A percentile compares a stretch with the other conserved stretches of the same genome.
phyloP scores from a whole-genome alignment of 495 filamentous ascomycete species.

The Viridothelium virens region DNA sequence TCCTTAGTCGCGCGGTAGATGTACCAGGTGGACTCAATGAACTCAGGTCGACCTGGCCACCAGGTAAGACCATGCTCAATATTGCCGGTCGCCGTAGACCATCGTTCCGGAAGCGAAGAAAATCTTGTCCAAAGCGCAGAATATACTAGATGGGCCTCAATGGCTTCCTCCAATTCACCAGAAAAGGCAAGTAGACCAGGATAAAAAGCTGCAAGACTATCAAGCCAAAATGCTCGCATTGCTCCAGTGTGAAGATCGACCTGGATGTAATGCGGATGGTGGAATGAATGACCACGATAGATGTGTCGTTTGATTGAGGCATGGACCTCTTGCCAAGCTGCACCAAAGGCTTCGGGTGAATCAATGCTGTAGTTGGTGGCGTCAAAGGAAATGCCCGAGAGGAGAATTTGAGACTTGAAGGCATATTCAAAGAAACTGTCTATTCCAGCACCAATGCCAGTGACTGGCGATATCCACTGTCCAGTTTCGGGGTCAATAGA shows the following conservation, averaged over 20 bases:
- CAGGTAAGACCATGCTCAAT: slow-evolving; percentile 83
- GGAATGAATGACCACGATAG: slow-evolving; percentile 48
- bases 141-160: slow-evolving; percentile 77
- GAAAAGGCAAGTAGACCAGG: slow-evolving; percentile 81
- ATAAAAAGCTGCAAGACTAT: slow-evolving; percentile 91
- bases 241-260: slow-evolving; percentile 81
- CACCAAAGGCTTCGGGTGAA: slow-evolving; percentile 66
- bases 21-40: slow-evolving; percentile 92
- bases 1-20: slow-evolving; percentile 88
- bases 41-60: slow-evolving; percentile 93
- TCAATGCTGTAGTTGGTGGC: slow-evolving; percentile 33
- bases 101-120: slow-evolving; percentile 84
- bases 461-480: slow-evolving; percentile 76
- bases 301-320: slow-evolving; percentile 80
- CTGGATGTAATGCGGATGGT: slow-evolving; percentile 87
- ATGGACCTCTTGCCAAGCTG: slow-evolving; percentile 81
- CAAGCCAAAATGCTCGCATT: slow-evolving; percentile 79
- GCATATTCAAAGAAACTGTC: slow-evolving; percentile 99
- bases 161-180: slow-evolving; percentile 83
- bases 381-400: slow-evolving; percentile 55
- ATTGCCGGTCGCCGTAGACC: slow-evolving; percentile 76
- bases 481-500: slow-evolving; percentile 89
- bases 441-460: slow-evolving; percentile 89
- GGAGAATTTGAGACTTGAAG: slow-evolving; percentile 81
- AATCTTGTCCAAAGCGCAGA: slow-evolving; percentile 92